Base-by-base conservation (phyloP, 2,329 filamentous ascomycete genomes). In the Xylaria hypoxylon region DNA sequence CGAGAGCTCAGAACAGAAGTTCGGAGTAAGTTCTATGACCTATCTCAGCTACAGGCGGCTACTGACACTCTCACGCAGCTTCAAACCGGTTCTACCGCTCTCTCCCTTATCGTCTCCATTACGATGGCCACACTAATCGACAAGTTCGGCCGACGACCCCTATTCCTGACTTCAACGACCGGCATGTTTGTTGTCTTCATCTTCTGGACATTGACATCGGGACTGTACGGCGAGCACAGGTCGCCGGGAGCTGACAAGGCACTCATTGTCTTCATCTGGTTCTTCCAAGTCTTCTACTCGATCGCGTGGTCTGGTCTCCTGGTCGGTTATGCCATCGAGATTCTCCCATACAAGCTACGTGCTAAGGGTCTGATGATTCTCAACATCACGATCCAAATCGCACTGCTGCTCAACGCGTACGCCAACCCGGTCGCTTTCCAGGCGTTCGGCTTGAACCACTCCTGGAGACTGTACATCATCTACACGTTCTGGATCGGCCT, bases 221-320 rank as follows among this genome's bases (percentile, higher is more conserved):
- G 81, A 3, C 74, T 84, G 40, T 84, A 81, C 70, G 81, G 84
- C 65, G 79, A 80, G 73, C 72, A 80, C 65, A 48, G 66, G 26
- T 55, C 76, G 2, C 69, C 72, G 2, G 80, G 78, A 24, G 73
- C 80, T 62, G 77, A 78, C 73, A 77, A 79, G 68, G 81, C 77
- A 69, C 81, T 82, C 78, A 80, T 83, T 71, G 77, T 82, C 65
- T 82, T 84, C 77, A 82, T 85, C 71, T 85, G 80, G 79, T 75
- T 85, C 56, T 84, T 82, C 78, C 77, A 77, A 47, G 78, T 84
- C 63, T 83, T 85, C 73, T 87, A 88, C 79, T 80, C 83, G 35
- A 79, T 87, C 68, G 85, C 84, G 26, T 88, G 85, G 85, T 87
- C 85, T 33, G 85, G 85, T 64, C 81, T 88, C 48, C 81, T 87